Evolutionary conservation across 805 yeast species (phyloP).

Genomic region (Saccharomyces jurei): DNA sequence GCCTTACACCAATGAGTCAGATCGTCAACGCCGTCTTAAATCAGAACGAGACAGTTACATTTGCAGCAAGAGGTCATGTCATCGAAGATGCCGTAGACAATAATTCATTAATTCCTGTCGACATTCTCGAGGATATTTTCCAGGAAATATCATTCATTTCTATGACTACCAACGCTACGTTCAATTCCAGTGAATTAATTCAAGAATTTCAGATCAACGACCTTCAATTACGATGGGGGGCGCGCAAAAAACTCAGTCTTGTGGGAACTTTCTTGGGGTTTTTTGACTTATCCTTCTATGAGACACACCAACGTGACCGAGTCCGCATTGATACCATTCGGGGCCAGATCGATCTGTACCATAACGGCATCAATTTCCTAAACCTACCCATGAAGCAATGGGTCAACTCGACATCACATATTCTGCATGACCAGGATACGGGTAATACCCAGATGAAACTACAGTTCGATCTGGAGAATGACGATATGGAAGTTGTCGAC

Average conservation of each 20-base stretch:
- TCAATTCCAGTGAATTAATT: conserved; percentile 22
- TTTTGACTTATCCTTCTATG: conserved; percentile 28
- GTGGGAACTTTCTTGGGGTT: conserved; percentile 33
- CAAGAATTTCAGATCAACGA: conserved; percentile 34
- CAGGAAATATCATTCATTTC: conserved; percentile 16
- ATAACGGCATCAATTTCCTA: conserved; percentile 36
- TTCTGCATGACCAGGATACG: conserved; percentile 15
- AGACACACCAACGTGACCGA: conserved; percentile 13
- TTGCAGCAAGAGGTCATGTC: conserved; percentile 15
- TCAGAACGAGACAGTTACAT: conserved; percentile 9
- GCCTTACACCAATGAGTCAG: conserved; percentile 26
- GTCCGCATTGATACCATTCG: conserved; percentile 32
- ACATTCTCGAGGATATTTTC: conserved; percentile 9
- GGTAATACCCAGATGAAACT: conserved; percentile 29
- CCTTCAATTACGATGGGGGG: conserved; percentile 29
- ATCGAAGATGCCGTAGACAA: neutral
- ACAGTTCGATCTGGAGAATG: conserved; percentile 34
- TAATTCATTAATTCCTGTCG: conserved; percentile 11
- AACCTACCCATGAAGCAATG: conserved; percentile 39
- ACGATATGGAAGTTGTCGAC: conserved; percentile 38
- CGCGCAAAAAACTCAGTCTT: conserved; percentile 22
- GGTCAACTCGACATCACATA: conserved; percentile 37
- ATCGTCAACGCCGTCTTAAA: conserved; percentile 21
- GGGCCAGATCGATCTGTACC: conserved; percentile 37
- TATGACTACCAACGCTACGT: conserved; percentile 16